phyloP scores from a whole-genome alignment of 148 eudicot genomes.

The Rhododendron ferrugineum region DNA sequence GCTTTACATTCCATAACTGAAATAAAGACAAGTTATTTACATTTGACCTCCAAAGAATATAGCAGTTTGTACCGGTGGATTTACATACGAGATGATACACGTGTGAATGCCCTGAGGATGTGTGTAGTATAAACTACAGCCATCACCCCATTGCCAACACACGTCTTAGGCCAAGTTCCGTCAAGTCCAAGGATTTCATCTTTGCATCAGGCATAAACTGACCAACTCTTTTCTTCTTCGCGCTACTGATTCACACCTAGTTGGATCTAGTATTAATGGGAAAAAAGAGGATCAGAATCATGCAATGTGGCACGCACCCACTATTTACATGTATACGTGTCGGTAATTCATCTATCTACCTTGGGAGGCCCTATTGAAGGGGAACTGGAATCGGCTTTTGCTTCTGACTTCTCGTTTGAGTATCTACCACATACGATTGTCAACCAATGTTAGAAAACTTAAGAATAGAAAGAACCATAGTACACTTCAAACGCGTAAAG shows the following conservation, averaged over 20 bases:
- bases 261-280: neutral
- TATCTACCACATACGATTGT: slow-evolving; percentile 33
- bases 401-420: slow-evolving; percentile 94
- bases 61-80: neutral
- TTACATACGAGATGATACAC: neutral
- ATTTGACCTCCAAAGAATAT: neutral
- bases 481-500: neutral
- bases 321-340: neutral
- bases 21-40: neutral
- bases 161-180: neutral
- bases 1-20: neutral
- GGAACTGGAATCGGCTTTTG: slow-evolving; percentile 31
- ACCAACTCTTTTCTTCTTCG: neutral
- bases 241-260: slow-evolving; percentile 1
- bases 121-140: neutral
- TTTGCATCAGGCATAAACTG: neutral
- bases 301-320: neutral
- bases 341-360: slow-evolving; percentile 27
- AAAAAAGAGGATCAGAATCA: neutral
- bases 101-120: neutral
- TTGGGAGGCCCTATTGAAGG: slow-evolving; percentile 33
- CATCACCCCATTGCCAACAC: neutral
- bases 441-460: slow-evolving; percentile 2
- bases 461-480: neutral
- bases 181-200: neutral